Base-by-base conservation (phyloP, 2,329 filamentous ascomycete species). In the Shiraia sp. region DNA sequence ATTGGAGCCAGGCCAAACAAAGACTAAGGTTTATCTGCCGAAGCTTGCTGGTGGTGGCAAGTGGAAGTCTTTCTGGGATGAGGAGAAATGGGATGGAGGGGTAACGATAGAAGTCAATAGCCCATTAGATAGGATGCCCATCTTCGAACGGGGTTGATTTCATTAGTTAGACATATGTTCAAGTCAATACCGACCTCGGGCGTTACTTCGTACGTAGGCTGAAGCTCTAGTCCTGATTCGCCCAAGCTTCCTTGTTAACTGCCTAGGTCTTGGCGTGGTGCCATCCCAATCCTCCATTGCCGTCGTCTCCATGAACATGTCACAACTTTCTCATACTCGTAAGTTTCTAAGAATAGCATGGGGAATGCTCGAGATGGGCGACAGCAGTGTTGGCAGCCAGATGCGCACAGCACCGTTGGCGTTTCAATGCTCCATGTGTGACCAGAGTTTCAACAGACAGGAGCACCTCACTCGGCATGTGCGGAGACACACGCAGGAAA, bases 11-110 rank as follows among this genome's bases (percentile, higher is more conserved):
- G 76, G 75, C 0, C 64, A 75, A 53, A 68, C 61, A 10, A 72
- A 59, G 24, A 69, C 70, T 5, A 67, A 61, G 5, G 75, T 79
- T 0, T 85, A 85, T 56, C 61, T 85, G 16, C 81, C 82, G 0
- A 49, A 42, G 7, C 16, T 57, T 13, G 24, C 26, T 8, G 30
- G 17, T 8, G 66, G 65, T 2, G 61, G 59, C 3, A 66, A 51
- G n/a, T 80, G 78, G 78, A 71, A 63, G 38, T 49, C 63, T 6
- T 72, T 71, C 49, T 67, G 67, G 32, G 59, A 61, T 2, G 55
- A 66, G 3, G 45, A 59, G 16, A 41, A 51, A 1, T 66, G 64
- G 49, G 53, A 69, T 10, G 75, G 75, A 25, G 75, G 74, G 3
- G 53, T 50, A n/a, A 57, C 55, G 10, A 48, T 74, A n/a, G 65